Evolutionary conservation across 2,329 filamentous ascomycete genomes (phyloP).

Genomic region (Sarocladium kiliense): DNA sequence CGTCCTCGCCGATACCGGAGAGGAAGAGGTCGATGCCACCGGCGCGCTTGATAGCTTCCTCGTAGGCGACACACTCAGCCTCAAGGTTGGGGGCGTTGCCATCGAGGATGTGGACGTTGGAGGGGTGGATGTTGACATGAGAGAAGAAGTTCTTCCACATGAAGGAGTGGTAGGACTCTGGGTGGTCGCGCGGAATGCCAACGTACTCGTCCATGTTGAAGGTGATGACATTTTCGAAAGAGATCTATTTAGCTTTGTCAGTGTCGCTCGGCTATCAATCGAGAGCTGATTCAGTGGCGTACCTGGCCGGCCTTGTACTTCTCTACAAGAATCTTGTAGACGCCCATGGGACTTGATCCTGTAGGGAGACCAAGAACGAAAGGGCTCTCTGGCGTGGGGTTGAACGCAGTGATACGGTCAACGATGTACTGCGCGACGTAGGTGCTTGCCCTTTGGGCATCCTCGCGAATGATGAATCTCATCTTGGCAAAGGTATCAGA

Average conservation of each 20-base stretch:
- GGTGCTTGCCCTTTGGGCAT: constrained; percentile 60
- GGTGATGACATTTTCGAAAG: constrained; percentile 82
- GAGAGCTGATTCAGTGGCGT: constrained; percentile 15
- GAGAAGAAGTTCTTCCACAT: constrained; percentile 94
- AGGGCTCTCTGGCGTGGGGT: constrained; percentile 64
- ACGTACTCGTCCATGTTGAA: constrained; percentile 97
- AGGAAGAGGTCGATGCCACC: constrained; percentile 85
- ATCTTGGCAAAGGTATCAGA: constrained; percentile 38
- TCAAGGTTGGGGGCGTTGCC: constrained; percentile 73
- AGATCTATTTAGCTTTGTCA: constrained; percentile 46
- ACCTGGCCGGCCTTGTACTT: constrained; percentile 62
- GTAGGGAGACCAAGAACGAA: constrained; percentile 83
- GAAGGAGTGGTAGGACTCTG: constrained; percentile 84
- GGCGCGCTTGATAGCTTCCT: constrained; percentile 66
- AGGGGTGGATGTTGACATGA: constrained; percentile 73
- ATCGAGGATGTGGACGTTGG: constrained; percentile 79
- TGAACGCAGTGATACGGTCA: constrained; percentile 73
- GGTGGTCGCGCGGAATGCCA: constrained; percentile 74
- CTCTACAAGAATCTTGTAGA: constrained; percentile 72
- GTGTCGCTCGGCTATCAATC: constrained; percentile 18
- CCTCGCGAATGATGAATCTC: constrained; percentile 79
- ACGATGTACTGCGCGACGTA: constrained; percentile 82
- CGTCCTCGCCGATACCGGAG: constrained; percentile 79
- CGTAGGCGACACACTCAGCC: constrained; percentile 73
- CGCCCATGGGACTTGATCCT: constrained; percentile 71